Evolutionary conservation across 116 monocot species (phyloP), one percentile per base, ranked within the genome.

Genomic region (Dioscorea cayenensis): DNA sequence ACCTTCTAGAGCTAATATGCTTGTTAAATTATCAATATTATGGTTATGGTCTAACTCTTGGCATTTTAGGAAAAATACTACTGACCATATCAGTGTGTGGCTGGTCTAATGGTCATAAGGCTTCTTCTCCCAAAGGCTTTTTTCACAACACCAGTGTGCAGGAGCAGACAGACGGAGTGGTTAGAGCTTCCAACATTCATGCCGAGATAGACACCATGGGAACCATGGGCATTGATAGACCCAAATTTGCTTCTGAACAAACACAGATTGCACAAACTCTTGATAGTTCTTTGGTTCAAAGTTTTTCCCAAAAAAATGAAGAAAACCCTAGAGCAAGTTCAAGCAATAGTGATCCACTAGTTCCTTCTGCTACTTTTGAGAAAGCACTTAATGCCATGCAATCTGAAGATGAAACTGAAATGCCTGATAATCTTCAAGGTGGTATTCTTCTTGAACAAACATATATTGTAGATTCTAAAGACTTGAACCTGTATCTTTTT

Each of bases 401-500:
- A 74, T 73, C 78, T 58, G 80, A 69, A 49, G 63, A 73, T 64
- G 66, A 61, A 36, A 63, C 43, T 22, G 72, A 85, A 48, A 83
- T 78, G 68, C 85, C 80, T 16, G 83, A 85, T 64, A 76, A 85
- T 75, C 73, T 91, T 50, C 73, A 36, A 61, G 83, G 83, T 14
- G 84, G 83, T 6, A 37, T 91, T 68, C 78, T 91, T 65, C 64
- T 91, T 32, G 78, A 85, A 3, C 72, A 87, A 60, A 78, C 48
- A 63, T 91, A 83, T 75, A 58, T 61, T 19, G 70, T 81, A 3
- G 72, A 83, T 11, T 71, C 83, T 1, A 83, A 79, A 36, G 76
- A 81, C 60, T 58, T 87, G 61, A 85, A 85, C 51, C 37, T 20
- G 20, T 14, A 85, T 17, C 63, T 91, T 2, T 91, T 83, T 73